Percentiles rank a stretch among this genome's conserved stretches.
Evolutionary conservation across 768 basidiomycete species (phyloP).

Genomic region (Crassisporium funariophilum): DNA sequence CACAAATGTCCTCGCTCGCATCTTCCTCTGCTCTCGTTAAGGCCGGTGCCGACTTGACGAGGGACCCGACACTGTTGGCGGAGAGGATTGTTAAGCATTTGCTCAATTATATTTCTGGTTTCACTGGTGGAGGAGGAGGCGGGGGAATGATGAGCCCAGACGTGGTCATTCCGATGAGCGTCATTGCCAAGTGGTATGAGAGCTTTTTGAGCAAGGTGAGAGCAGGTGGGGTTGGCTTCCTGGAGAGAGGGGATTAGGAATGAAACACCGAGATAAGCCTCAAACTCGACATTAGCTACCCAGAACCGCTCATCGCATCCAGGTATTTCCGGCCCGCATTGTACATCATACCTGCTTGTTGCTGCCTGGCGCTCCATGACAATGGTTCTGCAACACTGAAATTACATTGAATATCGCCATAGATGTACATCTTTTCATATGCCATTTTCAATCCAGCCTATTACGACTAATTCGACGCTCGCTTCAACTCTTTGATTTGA

Average conservation of each 20-base stretch:
- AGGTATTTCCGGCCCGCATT: no score
- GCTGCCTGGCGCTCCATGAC: no score
- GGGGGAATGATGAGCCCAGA: conserved; percentile 48
- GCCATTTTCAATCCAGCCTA: no score
- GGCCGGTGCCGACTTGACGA: conserved; percentile 22
- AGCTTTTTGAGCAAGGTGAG: conserved; percentile 59
- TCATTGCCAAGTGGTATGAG: conserved; percentile 75
- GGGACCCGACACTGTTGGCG: conserved; percentile 58
- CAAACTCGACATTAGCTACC: no score
- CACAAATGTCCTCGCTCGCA: conserved; percentile 57
- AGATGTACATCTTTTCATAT: no score
- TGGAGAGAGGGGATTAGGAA: conserved; percentile 50
- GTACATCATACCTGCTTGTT: no score
- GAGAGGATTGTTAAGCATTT: conserved; percentile 74
- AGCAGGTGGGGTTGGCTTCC: conserved; percentile 60
- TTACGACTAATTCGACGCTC: background rate
- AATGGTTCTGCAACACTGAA: no score
- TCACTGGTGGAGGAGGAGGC: conserved; percentile 50
- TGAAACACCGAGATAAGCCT: no score
- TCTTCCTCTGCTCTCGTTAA: conserved; percentile 27
- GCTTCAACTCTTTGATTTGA: conserved; percentile 52
- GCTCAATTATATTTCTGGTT: conserved; percentile 75
- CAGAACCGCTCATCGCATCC: no score
- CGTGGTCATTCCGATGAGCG: conserved; percentile 58
- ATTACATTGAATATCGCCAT: no score